These are phyloP conservation scores for Pontederia paniculata DNA, from an alignment of 176 grass and related monocot species.

Conservation along the genomic window DNA sequence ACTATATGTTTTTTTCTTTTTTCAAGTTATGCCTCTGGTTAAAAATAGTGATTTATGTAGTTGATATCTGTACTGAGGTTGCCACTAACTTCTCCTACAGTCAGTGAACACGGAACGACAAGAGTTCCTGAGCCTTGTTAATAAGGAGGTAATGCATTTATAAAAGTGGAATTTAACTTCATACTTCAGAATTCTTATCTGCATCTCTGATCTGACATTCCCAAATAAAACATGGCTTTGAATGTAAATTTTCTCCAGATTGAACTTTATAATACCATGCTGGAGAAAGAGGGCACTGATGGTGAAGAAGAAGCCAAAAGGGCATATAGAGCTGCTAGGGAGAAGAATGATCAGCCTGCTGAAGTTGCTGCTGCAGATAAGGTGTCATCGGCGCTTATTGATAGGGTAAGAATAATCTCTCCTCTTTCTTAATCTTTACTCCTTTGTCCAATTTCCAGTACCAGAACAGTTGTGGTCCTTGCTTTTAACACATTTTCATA, in stretches of 20 bases:
- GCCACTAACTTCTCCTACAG: conserved; percentile 34
- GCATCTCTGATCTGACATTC: not conserved
- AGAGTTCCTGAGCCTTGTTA: conserved; percentile 86
- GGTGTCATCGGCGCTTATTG: conserved; percentile 78
- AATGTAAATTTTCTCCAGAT: conserved; percentile 38
- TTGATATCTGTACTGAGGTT: conserved; percentile 7
- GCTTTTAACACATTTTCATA: too few species aligned
- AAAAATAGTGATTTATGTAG: conserved; percentile 11
- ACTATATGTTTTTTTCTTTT: too few species aligned
- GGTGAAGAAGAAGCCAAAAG: conserved; percentile 84
- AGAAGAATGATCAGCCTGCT: conserved; percentile 57
- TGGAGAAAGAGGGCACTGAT: conserved; percentile 77
- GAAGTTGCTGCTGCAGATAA: conserved; percentile 50
- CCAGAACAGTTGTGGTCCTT: too few species aligned
- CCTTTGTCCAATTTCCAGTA: too few species aligned
- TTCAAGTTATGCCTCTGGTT: conserved; percentile 9
- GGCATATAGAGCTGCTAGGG: conserved; percentile 70
- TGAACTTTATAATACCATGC: conserved; percentile 70
- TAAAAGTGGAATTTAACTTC: not conserved
- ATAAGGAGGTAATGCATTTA: conserved; percentile 61
- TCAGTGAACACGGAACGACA: conserved; percentile 75
- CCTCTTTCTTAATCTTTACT: conserved; percentile 6
- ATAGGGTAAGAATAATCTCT: conserved; percentile 44
- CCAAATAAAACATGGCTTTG: not conserved
- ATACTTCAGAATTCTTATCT: not conserved